Evolutionary conservation across 2,329 filamentous ascomycete genomes (phyloP).

Genomic region (Colletotrichum cereale): DNA sequence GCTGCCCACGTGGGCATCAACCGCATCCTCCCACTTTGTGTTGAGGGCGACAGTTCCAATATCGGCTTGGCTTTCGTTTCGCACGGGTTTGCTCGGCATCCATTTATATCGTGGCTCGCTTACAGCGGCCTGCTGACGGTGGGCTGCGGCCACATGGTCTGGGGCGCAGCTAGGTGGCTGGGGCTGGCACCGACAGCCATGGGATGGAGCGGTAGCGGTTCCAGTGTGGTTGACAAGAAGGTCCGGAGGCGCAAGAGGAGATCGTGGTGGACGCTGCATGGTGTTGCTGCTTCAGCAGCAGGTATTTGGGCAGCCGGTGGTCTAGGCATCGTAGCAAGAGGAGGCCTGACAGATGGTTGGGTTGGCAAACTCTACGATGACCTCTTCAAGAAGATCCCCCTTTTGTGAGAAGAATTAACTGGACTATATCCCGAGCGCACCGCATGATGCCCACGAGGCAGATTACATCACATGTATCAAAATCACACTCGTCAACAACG

Average conservation of each 20-base stretch:
- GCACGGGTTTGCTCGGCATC: constrained; percentile 84
- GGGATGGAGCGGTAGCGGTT: constrained; percentile 59
- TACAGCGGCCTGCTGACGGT: constrained; percentile 77
- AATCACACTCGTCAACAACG: background rate
- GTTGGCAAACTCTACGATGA: constrained; percentile 84
- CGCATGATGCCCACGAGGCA: constrained; percentile 9
- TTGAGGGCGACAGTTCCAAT: constrained; percentile 88
- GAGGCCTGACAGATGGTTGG: constrained; percentile 80
- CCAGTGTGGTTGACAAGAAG: constrained; percentile 61
- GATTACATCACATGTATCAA: background rate
- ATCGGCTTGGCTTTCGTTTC: constrained; percentile 86
- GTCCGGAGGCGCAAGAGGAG: constrained; percentile 69
- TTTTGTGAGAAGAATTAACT: constrained; percentile 1
- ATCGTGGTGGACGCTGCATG: constrained; percentile 80
- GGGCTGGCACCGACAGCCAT: constrained; percentile 70
- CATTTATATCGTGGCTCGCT: constrained; percentile 73
- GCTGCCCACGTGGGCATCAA: constrained; percentile 81
- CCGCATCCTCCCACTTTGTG: constrained; percentile 77
- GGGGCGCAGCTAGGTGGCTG: constrained; percentile 88
- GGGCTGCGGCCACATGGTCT: constrained; percentile 82
- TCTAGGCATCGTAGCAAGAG: constrained; percentile 80
- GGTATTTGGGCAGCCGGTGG: constrained; percentile 86
- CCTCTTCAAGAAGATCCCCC: constrained; percentile 62
- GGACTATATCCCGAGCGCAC: background rate
- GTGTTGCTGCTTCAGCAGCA: constrained; percentile 67